These are phyloP conservation scores for Ustilago sp. DNA, from an alignment of 1,284 basidiomycete species.

Conservation along the genomic window DNA sequence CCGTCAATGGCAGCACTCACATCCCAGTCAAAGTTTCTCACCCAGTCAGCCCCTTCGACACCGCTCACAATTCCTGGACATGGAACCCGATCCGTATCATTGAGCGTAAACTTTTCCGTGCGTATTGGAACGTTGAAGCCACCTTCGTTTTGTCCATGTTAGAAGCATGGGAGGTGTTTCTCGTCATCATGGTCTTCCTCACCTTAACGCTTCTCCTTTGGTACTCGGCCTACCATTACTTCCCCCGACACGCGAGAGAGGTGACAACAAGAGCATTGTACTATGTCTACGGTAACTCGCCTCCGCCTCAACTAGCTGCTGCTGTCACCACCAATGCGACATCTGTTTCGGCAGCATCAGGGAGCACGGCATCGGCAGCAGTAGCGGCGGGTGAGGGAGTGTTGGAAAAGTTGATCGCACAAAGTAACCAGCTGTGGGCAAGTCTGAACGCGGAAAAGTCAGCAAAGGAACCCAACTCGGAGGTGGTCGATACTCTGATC, in stretches of 20 bases:
- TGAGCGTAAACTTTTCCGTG: slow-evolving; percentile 46
- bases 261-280: slow-evolving; percentile 38
- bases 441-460: slow-evolving; percentile 22
- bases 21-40: slow-evolving; percentile 14
- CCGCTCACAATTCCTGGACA: slow-evolving; percentile 20
- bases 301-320: slow-evolving; percentile 28
- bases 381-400: slow-evolving; percentile 18
- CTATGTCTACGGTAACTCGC: slow-evolving; percentile 50
- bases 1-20: slow-evolving; percentile 13
- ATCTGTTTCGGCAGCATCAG: background rate
- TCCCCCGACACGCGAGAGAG: slow-evolving; percentile 36
- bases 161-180: slow-evolving; percentile 50
- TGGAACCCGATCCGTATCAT: slow-evolving; percentile 48
- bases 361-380: slow-evolving; percentile 2
- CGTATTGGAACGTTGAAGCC: slow-evolving; percentile 43
- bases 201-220: slow-evolving; percentile 30
- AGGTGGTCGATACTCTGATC: slow-evolving; percentile 35
- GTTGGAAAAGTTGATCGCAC: slow-evolving; percentile 31
- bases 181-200: slow-evolving; percentile 42
- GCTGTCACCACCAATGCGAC: slow-evolving; percentile 15
- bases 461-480: slow-evolving; percentile 12
- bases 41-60: background rate
- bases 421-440: slow-evolving; percentile 27
- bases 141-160: slow-evolving; percentile 50
- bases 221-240: slow-evolving; percentile 46